Evolutionary conservation across 371 early-diverging fungal species (phyloP), one percentile per base, ranked within the genome.

Genomic region (Apophysomyces variabilis): DNA sequence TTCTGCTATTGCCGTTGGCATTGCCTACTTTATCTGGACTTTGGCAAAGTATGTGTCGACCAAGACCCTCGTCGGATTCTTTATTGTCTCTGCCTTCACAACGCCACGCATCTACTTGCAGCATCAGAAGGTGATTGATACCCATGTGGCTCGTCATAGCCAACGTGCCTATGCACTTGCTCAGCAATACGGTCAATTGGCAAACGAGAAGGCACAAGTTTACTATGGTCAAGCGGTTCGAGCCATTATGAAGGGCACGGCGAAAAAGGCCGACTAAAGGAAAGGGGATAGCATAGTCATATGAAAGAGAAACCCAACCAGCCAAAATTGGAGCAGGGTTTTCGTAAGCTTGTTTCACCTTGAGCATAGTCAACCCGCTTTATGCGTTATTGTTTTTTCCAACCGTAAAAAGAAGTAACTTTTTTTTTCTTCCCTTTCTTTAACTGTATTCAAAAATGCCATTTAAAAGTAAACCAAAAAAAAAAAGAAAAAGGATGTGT

Each of bases 21-120:
- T 69, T 38, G 81, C 84, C 21, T 87, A 83, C 58, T 60, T 72
- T 37, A 71, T 87, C 62, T 87, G 87, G 87, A 85, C 85, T 18
- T 64, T 87, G 59, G 82, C 84, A 58, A 83, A 82, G 37, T 81
- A 75, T 67, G 77, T 87, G 32, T 80, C 87, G 11, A 87, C 85
- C n/a, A 82, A 84, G 57, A 81, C 79, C 21, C 67, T 87, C 13
- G 66, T 84, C 26, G 84, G 78, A 9, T 21, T 84, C 58, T 83
- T 84, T 60, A 6, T 83, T 7, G 68, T 83, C 58, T 73, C 77
- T 36, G 74, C 77, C 38, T 87, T 87, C 66, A 74, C 79, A 5
- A 43, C 81, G 6, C 87, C 87, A 38, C 78, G 83, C 7, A 61
- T 87, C 11, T 87, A 87, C 45, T 75, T 79, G 59, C 83, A 85